A percentile compares a stretch with the other conserved stretches of the same genome.
phyloP scores from a whole-genome alignment of 257 asterid species.

The Solanum piurae region DNA sequence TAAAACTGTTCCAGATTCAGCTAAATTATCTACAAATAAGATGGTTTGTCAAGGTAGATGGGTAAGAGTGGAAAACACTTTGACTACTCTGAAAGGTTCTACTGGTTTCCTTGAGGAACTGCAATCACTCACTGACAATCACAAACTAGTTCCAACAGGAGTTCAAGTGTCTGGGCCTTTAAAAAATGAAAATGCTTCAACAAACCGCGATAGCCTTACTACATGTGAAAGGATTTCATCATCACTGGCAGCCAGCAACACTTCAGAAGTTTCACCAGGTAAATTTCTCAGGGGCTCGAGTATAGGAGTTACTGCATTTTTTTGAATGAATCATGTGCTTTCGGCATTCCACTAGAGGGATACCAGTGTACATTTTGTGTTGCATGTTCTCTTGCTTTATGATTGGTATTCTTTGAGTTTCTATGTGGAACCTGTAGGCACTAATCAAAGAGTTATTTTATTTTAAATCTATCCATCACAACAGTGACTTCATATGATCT shows the following conservation, averaged over 20 bases:
- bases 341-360: background rate
- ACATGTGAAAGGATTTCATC: slow-evolving; percentile 24
- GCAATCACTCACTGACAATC: slow-evolving; percentile 52
- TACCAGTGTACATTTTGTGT: background rate
- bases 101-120: slow-evolving; percentile 40
- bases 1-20: slow-evolving; percentile 61
- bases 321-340: background rate
- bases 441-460: background rate
- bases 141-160: slow-evolving; percentile 55
- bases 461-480: background rate
- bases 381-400: background rate
- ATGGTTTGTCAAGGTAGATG: slow-evolving; percentile 73
- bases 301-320: background rate
- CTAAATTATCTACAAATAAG: slow-evolving; percentile 48
- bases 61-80: slow-evolving; percentile 48
- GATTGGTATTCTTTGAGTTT: background rate
- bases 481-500: background rate
- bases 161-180: slow-evolving; percentile 13
- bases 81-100: slow-evolving; percentile 30
- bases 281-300: slow-evolving; percentile 13
- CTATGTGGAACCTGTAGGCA: background rate
- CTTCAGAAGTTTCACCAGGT: slow-evolving; percentile 53
- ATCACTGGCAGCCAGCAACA: slow-evolving; percentile 33
- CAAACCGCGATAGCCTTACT: background rate
- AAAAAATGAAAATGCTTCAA: slow-evolving; percentile 20